phyloP scores from a whole-genome alignment of 2,329 filamentous ascomycete species.

The Ophiostoma perfectum region DNA sequence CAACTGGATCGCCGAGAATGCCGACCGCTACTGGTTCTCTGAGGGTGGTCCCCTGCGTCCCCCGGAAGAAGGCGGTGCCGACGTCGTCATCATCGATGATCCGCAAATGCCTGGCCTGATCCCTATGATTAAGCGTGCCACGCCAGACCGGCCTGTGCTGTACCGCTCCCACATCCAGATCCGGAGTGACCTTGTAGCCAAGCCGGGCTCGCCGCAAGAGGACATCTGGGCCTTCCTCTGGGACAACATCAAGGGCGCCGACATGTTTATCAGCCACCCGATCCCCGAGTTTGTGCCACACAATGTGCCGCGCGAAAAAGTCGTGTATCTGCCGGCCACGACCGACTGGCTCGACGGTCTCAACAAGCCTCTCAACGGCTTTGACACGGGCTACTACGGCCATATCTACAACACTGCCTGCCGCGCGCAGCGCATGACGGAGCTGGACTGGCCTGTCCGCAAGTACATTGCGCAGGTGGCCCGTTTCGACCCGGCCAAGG shows the following conservation, averaged over 20 bases:
- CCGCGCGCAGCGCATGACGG: slow-evolving; percentile 53
- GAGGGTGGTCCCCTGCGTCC: slow-evolving; percentile 61
- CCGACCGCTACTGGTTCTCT: slow-evolving; percentile 67
- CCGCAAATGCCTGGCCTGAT: slow-evolving; percentile 80
- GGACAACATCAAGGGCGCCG: slow-evolving; percentile 62
- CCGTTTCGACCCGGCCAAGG: slow-evolving; percentile 78
- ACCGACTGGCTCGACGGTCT: slow-evolving; percentile 81
- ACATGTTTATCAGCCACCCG: slow-evolving; percentile 78
- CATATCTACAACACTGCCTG: slow-evolving; percentile 65
- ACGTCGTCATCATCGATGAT: slow-evolving; percentile 74
- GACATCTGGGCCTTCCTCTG: slow-evolving; percentile 73
- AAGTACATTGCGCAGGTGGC: slow-evolving; percentile 76
- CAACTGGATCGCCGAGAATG: slow-evolving; percentile 69
- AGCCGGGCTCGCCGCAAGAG: slow-evolving; percentile 59
- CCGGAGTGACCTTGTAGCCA: slow-evolving; percentile 63
- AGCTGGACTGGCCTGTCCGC: slow-evolving; percentile 53
- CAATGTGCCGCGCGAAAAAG: slow-evolving; percentile 57
- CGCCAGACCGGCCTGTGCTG: slow-evolving; percentile 68
- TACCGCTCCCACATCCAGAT: slow-evolving; percentile 83
- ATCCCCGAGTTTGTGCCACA: slow-evolving; percentile 69
- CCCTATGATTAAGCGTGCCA: slow-evolving; percentile 63
- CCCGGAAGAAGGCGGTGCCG: slow-evolving; percentile 64
- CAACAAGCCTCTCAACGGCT: slow-evolving; percentile 67
- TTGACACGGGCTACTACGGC: slow-evolving; percentile 68
- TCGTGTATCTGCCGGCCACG: slow-evolving; percentile 72